Conservation (phyloP, 345 rosid species). For the Gossypium stocksii region DNA sequence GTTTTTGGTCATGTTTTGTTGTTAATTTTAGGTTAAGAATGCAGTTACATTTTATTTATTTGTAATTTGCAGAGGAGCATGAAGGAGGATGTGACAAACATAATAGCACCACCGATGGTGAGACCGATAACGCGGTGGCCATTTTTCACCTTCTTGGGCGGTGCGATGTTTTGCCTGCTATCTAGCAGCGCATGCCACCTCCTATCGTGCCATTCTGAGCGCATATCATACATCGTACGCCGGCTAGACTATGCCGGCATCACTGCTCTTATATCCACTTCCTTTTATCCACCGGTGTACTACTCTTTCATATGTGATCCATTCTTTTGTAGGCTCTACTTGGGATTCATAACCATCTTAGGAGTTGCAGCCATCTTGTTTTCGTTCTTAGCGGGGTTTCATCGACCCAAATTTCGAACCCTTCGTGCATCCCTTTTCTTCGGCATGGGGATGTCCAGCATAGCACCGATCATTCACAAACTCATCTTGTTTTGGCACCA, state of each 20-base stretch:
- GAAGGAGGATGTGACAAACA: constrained; percentile 69
- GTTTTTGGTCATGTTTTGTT: not conserved
- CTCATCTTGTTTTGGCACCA: constrained; percentile 68
- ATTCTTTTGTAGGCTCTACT: constrained; percentile 79
- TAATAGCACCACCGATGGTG: constrained; percentile 63
- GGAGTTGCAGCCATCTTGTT: constrained; percentile 61
- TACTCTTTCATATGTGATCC: constrained; percentile 92
- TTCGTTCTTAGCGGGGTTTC: constrained; percentile 77
- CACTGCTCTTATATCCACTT: constrained; percentile 79
- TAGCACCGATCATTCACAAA: constrained; percentile 78
- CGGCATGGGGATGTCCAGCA: constrained; percentile 83
- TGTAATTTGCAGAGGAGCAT: constrained; percentile 45
- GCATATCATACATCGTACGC: constrained; percentile 77
- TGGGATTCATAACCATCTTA: constrained; percentile 73
- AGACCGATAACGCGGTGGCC: constrained; percentile 94
- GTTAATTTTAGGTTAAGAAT: not conserved
- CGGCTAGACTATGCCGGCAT: constrained; percentile 89
- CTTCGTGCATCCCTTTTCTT: constrained; percentile 72
- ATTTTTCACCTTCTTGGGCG: constrained; percentile 78
- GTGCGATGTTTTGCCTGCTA: constrained; percentile 93
- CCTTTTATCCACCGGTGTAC: constrained; percentile 88
- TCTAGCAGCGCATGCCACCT: constrained; percentile 91
- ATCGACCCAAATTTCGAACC: constrained; percentile 62
- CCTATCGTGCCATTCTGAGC: constrained; percentile 76
- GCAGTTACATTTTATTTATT: not conserved